Evolutionary conservation across 192 early-diverging fungal species (phyloP).

Genomic region (Neocallimastix lanati): DNA sequence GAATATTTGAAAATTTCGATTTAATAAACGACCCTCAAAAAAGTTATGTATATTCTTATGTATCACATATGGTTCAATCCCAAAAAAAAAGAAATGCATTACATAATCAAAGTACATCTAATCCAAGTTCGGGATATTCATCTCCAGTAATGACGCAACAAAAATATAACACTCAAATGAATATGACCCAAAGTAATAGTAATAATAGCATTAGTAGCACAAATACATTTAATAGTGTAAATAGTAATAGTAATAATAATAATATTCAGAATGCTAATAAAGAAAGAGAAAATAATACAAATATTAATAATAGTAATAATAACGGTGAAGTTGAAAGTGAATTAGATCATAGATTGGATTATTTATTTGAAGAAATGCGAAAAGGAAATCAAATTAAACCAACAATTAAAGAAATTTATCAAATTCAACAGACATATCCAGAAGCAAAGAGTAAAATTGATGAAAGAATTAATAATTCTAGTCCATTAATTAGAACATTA

Average conservation of each 20-base stretch:
- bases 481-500: conserved; percentile 5
- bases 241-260: not conserved
- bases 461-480: conserved; percentile 26
- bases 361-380: conserved; percentile 55
- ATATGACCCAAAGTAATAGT: not conserved
- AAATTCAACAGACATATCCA: conserved; percentile 55
- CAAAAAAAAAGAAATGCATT: conserved; percentile 9
- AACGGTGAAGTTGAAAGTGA: conserved; percentile 24
- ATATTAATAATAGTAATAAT: not conserved
- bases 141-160: conserved; percentile 5
- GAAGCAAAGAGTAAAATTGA: conserved; percentile 38
- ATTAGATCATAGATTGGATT: conserved; percentile 36
- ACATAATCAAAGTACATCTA: conserved; percentile 21
- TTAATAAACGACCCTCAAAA: conserved; percentile 40
- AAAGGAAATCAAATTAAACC: conserved; percentile 46
- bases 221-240: conserved; percentile 1
- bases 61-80: conserved; percentile 10
- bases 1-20: conserved; percentile 30
- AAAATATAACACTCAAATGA: not conserved
- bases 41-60: conserved; percentile 48
- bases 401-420: conserved; percentile 56
- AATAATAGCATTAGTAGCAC: not conserved
- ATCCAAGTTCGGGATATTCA: conserved; percentile 3
- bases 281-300: not conserved
- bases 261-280: not conserved